Evolutionary conservation across 2,329 filamentous ascomycete species (phyloP), one percentile per base, ranked within the genome.

Genomic region (Trichoderma sp.): DNA sequence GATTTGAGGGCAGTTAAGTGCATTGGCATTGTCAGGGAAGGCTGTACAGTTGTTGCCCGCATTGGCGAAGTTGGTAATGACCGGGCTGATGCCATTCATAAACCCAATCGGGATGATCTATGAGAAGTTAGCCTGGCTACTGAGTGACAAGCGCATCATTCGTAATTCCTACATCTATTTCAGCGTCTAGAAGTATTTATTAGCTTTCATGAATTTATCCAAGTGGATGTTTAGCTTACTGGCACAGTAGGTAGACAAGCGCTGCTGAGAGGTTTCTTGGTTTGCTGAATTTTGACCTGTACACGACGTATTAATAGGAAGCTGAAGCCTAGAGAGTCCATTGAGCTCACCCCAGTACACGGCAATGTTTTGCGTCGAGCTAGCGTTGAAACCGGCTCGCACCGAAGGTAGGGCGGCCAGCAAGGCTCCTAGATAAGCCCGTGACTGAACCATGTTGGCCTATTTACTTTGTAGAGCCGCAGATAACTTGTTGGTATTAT

Each of bases 11-110:
- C 93, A 94, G 76, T 88, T 86, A 18, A 91, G 84, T 8, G 93
- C 85, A 4, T 86, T 84, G 0, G 88, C 27, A 71, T 80, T 91
- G 16, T 89, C 91, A 0, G 85, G 76, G 74, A 93, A 92, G 1
- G 84, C 82, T 4, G 87, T 89, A 83, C 92, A 94, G 60, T 87
- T 87, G 77, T 92, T 85, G 18, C 88, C 89, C 8, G 89, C 88
- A 76, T 90, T 92, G 71, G 92, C 89, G 79, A 94, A 92, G 83
- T 94, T 93, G 74, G 91, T 84, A 50, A 86, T 85, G 0, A 89
- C 86, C 2, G 86, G 85, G 16, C 87, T 87, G 77, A 94, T 88
- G 66, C 85, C 86, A 69, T 88, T 87, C 75, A 93, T 80, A 80
- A 94, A 94, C 1, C 91, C 88, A 66, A 94, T 79, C 1, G 90